Evolutionary conservation across 805 yeast genomes (phyloP), one percentile per base, ranked within the genome.

Genomic region (Saccharomycopsis selenospora): DNA sequence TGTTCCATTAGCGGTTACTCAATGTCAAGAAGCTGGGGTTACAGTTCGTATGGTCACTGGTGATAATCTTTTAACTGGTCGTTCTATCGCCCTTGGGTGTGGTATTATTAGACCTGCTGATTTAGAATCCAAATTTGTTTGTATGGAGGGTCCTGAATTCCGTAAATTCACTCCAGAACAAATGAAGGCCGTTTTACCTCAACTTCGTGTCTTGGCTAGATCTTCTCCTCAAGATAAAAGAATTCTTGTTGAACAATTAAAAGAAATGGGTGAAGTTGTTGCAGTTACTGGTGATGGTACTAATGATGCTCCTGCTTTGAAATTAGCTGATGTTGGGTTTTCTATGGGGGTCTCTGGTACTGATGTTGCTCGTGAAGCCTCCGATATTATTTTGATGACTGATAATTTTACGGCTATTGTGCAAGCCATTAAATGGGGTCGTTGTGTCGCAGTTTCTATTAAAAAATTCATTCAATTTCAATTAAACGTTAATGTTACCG

Each of bases 241-340:
- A 50, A 69, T 86, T 25, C 72, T 93, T 41, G 99, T 95, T 29
- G 85, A 83, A 54, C 80, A 89, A 10, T 71, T 93, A 57, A 81
- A 83, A 59, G 70, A 73, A 30, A 72, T 80, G 61, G 95, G 95
- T 22, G 97, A 93, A 61, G 95, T 91, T 29, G 99, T 93, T 44
- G 99, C 99, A 1, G 98, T 91, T 29, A 93, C 99, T 33, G 99
- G 99, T 62, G 99, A 93, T 65, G 99, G 99, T 66, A 91, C 98
- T 6, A 93, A 93, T 64, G 99, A 93, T 73, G 99, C 98, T 0
- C 97, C 97, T 13, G 98, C 99, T 2, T 75, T 93, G 61, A 88
- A 91, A 61, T 72, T 90, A 51, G 99, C 99, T 0, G 98, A 93
- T 67, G 95, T 93, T 50, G 99, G 99, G 1, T 91, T 93, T 62